Conservation (phyloP, 495 filamentous ascomycete species). For the Apiosordaria backusii region DNA sequence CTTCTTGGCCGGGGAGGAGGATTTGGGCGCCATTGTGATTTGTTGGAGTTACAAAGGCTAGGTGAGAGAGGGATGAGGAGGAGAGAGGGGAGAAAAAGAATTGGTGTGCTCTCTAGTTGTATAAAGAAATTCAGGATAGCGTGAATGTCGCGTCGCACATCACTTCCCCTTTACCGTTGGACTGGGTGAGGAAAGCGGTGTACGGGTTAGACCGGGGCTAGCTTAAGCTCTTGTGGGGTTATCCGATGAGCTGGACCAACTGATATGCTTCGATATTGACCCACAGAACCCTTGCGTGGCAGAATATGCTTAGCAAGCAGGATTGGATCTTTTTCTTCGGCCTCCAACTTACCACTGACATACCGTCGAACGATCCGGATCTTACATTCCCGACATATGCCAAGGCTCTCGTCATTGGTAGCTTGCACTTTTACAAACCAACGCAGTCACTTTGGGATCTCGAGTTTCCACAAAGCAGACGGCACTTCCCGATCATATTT, state of each 20-base stretch:
- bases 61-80: background rate
- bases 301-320: conserved; percentile 6
- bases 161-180: background rate
- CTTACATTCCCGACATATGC: conserved; percentile 10
- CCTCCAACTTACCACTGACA: background rate
- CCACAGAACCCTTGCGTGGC: conserved; percentile 3
- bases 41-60: background rate
- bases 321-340: conserved; percentile 8
- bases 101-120: background rate
- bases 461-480: background rate
- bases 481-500: background rate
- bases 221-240: background rate
- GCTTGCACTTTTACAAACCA: background rate
- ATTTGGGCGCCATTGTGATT: conserved; percentile 20
- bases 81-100: conserved; percentile 5
- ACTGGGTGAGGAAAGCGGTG: background rate
- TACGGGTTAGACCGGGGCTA: background rate
- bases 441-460: background rate
- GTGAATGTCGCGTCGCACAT: background rate
- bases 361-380: conserved; percentile 18
- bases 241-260: background rate
- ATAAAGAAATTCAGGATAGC: background rate
- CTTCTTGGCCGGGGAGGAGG: conserved; percentile 15
- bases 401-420: conserved; percentile 8
- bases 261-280: background rate